Evolutionary conservation across 257 asterid species (phyloP).

Genomic region (Capsicum pubescens): DNA sequence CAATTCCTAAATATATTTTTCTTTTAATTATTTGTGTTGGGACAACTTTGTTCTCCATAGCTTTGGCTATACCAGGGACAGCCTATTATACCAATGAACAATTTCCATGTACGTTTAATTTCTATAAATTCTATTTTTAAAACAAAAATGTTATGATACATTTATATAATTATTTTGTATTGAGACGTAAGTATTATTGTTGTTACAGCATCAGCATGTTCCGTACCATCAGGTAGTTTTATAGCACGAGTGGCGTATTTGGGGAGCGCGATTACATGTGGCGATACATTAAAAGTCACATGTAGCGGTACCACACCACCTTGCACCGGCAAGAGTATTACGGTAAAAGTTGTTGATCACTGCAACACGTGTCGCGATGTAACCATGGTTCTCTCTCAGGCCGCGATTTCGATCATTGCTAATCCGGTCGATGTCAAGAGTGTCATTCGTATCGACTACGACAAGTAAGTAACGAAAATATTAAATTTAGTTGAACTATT

Average conservation of each 20-base stretch:
- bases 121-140: too few relatives aligned
- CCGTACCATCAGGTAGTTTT: background rate
- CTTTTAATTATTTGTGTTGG: background rate
- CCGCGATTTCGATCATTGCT: background rate
- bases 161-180: background rate
- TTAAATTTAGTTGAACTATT: background rate
- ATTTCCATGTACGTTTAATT: background rate
- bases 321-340: background rate
- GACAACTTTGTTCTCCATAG: background rate
- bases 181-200: background rate
- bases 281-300: background rate
- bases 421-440: background rate
- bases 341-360: background rate
- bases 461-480: background rate
- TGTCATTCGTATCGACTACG: background rate
- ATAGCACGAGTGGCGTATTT: background rate
- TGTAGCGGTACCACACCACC: background rate
- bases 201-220: background rate
- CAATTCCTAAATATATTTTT: background rate
- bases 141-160: background rate
- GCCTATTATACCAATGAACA: background rate
- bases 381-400: background rate
- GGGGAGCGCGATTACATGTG: background rate
- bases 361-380: background rate
- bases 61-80: background rate